Percentiles rank a stretch among this genome's conserved stretches.
These are phyloP conservation scores for Cryptosporidium baileyi DNA, from an alignment of 169 alveolate genomes.

Conservation along the genomic window DNA sequence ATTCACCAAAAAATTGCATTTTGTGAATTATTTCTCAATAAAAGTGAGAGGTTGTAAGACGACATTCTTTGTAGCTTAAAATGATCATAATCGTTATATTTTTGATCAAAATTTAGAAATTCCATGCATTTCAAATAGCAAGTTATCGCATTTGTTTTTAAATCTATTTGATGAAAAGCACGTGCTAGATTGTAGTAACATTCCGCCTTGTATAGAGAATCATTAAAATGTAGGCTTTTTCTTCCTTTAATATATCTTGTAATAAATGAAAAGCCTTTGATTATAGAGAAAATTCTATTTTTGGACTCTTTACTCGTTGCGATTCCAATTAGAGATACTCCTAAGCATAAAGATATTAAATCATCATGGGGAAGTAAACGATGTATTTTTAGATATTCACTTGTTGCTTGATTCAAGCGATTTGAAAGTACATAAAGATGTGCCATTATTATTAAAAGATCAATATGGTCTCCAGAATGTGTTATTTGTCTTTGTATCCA, in stretches of 20 bases:
- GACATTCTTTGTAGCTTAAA: slow-evolving; percentile 15
- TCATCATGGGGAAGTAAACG: slow-evolving; percentile 29
- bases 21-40: not conserved
- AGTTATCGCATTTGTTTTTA: slow-evolving; percentile 31
- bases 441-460: slow-evolving; percentile 28
- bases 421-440: slow-evolving; percentile 52
- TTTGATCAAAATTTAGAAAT: not conserved
- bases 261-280: slow-evolving; percentile 53
- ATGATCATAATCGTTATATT: not conserved
- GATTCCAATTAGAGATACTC: slow-evolving; percentile 24
- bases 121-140: slow-evolving; percentile 18
- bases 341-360: slow-evolving; percentile 40
- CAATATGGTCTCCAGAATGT: slow-evolving; percentile 1
- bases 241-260: slow-evolving; percentile 41
- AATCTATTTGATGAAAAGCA: slow-evolving; percentile 64
- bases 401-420: slow-evolving; percentile 33
- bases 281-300: slow-evolving; percentile 24
- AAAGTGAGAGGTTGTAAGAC: slow-evolving; percentile 34
- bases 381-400: slow-evolving; percentile 42
- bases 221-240: slow-evolving; percentile 6
- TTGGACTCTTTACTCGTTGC: slow-evolving; percentile 43
- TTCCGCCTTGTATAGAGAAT: slow-evolving; percentile 32
- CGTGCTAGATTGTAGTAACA: slow-evolving; percentile 54
- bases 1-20: slow-evolving; percentile 25
- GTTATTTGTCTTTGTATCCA: slow-evolving; percentile 62